Evolutionary conservation across 805 yeast species (phyloP).

Genomic region (Cyberlindnera americana): DNA sequence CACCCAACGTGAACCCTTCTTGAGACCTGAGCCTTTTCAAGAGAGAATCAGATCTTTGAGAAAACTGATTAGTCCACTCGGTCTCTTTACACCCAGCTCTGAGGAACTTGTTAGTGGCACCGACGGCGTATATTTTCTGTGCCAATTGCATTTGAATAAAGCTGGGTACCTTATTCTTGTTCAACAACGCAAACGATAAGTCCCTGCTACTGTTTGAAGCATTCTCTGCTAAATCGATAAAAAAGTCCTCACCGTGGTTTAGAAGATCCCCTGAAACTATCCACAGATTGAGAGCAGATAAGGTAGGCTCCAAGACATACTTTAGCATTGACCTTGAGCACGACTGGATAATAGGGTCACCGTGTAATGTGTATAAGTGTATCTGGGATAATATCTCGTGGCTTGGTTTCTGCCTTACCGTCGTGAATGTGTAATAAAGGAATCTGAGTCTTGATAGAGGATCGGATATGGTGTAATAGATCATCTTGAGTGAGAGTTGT

Average conservation of each 20-base stretch:
- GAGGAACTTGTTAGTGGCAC: constrained; percentile 66
- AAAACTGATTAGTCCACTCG: constrained; percentile 50
- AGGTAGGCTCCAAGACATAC: constrained; percentile 54
- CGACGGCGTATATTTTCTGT: constrained; percentile 56
- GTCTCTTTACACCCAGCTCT: constrained; percentile 63
- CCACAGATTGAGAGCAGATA: constrained; percentile 62
- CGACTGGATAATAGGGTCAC: constrained; percentile 51
- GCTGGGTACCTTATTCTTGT: constrained; percentile 39
- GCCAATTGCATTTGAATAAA: constrained; percentile 41
- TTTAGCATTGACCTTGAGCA: constrained; percentile 43
- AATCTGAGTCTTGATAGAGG: constrained; percentile 58
- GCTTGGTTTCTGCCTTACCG: constrained; percentile 35
- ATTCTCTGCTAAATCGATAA: neutral
- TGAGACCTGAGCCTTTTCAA: constrained; percentile 27
- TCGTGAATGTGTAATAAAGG: constrained; percentile 40
- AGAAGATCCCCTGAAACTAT: constrained; percentile 59
- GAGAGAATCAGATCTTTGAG: constrained; percentile 16
- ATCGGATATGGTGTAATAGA: constrained; percentile 40
- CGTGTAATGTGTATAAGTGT: constrained; percentile 50
- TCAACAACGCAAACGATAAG: constrained; percentile 1
- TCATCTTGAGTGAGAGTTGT: constrained; percentile 28
- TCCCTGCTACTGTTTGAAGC: too few relatives aligned
- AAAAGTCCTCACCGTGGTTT: constrained; percentile 59
- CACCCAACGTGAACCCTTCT: constrained; percentile 9
- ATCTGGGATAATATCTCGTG: constrained; percentile 54